These are phyloP conservation scores for Elymus sibiricus DNA, from an alignment of 176 grass and related monocot species.

Conservation along the genomic window DNA sequence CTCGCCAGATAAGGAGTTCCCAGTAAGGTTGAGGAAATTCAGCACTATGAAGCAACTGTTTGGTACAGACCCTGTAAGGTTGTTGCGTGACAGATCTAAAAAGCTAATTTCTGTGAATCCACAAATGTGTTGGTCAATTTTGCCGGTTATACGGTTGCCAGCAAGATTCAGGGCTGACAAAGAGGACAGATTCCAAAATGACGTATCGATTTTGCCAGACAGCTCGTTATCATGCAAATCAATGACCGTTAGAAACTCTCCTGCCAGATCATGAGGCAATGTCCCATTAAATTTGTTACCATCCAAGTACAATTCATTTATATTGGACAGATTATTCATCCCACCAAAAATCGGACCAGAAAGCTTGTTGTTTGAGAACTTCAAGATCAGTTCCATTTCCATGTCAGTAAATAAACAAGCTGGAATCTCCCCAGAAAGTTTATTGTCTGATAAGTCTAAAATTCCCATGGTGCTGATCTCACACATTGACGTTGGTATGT, in stretches of 20 bases:
- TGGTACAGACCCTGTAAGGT: constrained; percentile 18
- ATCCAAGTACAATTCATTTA: neutral
- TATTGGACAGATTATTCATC: neutral
- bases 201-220: neutral
- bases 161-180: neutral
- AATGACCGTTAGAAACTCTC: fast-evolving
- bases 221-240: constrained; percentile 24
- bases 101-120: fast-evolving
- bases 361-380: constrained; percentile 21
- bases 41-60: neutral
- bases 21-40: neutral
- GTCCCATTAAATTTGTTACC: neutral
- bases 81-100: constrained; percentile 36
- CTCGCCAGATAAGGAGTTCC: constrained; percentile 3
- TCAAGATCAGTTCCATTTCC: fast-evolving
- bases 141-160: neutral
- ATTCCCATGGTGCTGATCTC: fast-evolving
- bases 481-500: constrained; percentile 9
- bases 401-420: neutral
- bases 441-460: constrained; percentile 32
- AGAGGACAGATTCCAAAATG: neutral
- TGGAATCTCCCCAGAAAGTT: constrained; percentile 25
- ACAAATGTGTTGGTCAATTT: constrained; percentile 8
- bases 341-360: neutral
- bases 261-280: neutral